phyloP scores from a whole-genome alignment of 768 basidiomycete genomes.

The Dentipellis fragilis region DNA sequence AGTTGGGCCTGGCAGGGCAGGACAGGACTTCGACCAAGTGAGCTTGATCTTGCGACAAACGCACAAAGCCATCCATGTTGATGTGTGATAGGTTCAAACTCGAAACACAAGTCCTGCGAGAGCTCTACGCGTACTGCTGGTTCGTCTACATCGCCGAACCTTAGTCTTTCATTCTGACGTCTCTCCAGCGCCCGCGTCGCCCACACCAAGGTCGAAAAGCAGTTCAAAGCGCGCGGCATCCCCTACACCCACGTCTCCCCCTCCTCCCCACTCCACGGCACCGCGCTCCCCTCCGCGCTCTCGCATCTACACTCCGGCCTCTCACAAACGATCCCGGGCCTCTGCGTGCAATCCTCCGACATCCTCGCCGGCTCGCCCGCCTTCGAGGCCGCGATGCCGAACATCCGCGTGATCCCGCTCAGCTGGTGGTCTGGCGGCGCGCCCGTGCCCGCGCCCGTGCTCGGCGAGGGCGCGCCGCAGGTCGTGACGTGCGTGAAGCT shows the following conservation, averaged over 20 bases:
- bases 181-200: slow-evolving; percentile 70
- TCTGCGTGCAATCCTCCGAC: slow-evolving; percentile 75
- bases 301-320: slow-evolving; percentile 61
- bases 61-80: neutral
- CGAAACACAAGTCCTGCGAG: slow-evolving; percentile 61
- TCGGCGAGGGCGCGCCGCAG: slow-evolving; percentile 22
- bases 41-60: neutral
- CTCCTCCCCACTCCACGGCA: slow-evolving; percentile 20
- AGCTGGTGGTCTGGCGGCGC: slow-evolving; percentile 69
- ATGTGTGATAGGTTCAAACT: slow-evolving; percentile 42
- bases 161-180: neutral
- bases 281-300: slow-evolving; percentile 30
- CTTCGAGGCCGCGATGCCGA: slow-evolving; percentile 87
- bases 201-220: slow-evolving; percentile 81
- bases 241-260: slow-evolving; percentile 71
- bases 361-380: slow-evolving; percentile 78
- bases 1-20: slow-evolving; percentile 3
- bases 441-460: too few relatives aligned
- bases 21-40: slow-evolving; percentile 5
- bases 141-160: slow-evolving; percentile 21
- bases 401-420: slow-evolving; percentile 78
- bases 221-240: slow-evolving; percentile 75
- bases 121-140: slow-evolving; percentile 87
- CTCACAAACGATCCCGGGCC: slow-evolving; percentile 67
- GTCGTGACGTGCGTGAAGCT: slow-evolving; percentile 87